phyloP scores from a whole-genome alignment of 768 basidiomycete genomes.

The Zangia roseola region DNA sequence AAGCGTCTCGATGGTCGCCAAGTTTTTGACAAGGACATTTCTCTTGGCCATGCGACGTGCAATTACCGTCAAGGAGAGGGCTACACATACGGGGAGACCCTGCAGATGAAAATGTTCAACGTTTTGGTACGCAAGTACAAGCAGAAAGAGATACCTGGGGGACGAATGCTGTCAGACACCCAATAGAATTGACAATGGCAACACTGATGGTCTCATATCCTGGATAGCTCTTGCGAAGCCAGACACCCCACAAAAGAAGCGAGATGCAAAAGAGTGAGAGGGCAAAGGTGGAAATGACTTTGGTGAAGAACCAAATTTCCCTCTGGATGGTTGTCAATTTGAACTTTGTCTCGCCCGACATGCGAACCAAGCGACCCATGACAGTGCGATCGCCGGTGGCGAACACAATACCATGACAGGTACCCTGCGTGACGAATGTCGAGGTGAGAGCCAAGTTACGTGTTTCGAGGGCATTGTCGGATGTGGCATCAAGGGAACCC shows the following conservation, averaged over 20 bases:
- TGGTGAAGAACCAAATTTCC: conserved; percentile 53
- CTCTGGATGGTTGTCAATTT: conserved; percentile 47
- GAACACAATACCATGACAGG: conserved; percentile 41
- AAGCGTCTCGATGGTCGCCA: conserved; percentile 54
- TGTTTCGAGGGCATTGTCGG: conserved; percentile 49
- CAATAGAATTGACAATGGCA: conserved; percentile 39
- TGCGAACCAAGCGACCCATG: conserved; percentile 56
- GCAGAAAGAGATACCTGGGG: conserved; percentile 32
- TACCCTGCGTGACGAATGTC: conserved; percentile 42
- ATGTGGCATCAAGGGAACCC: conserved; percentile 44
- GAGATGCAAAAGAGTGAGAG: conserved; percentile 40
- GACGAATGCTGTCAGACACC: conserved; percentile 41
- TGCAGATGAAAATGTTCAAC: conserved; percentile 2
- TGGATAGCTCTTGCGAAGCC: conserved; percentile 36
- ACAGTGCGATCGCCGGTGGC: conserved; percentile 43
- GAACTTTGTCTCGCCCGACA: conserved; percentile 46
- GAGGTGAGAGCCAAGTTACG: conserved; percentile 49
- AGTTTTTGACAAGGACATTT: conserved; percentile 48
- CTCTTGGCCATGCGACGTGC: conserved; percentile 49
- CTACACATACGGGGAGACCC: conserved; percentile 44
- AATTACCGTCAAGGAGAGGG: conserved; percentile 49
- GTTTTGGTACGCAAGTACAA: background rate
- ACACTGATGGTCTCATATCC: conserved; percentile 35
- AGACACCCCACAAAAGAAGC: conserved; percentile 43
- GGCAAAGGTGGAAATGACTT: conserved; percentile 45